These are phyloP conservation scores for Cytospora mali DNA, from an alignment of 2,329 filamentous ascomycete species.

Conservation along the genomic window DNA sequence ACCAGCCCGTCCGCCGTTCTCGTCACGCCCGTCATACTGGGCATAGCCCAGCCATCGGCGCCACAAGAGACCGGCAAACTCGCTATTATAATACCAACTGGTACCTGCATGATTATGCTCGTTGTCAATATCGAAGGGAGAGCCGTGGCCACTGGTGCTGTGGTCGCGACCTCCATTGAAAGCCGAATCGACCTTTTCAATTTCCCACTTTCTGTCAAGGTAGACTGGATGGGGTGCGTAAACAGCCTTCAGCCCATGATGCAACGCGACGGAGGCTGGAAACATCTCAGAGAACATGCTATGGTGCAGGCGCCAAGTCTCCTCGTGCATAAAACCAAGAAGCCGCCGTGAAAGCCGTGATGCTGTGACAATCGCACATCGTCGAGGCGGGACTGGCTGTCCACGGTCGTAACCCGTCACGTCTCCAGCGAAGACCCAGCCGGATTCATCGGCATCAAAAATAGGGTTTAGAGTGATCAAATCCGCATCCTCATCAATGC, in stretches of 20 bases:
- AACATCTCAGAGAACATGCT: conserved; percentile 83
- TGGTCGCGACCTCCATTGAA: conserved; percentile 78
- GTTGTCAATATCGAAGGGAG: conserved; percentile 67
- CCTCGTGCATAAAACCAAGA: conserved; percentile 73
- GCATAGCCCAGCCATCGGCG: conserved; percentile 72
- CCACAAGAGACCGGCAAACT: conserved; percentile 78
- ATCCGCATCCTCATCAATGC: conserved; percentile 72
- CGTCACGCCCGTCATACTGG: conserved; percentile 53
- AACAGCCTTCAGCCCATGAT: conserved; percentile 77
- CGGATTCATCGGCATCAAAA: conserved; percentile 70
- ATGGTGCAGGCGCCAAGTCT: conserved; percentile 67
- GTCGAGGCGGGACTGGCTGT: conserved; percentile 62
- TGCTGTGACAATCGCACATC: conserved; percentile 72
- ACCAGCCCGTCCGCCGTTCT: conserved; percentile 52
- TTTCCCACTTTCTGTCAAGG: conserved; percentile 74
- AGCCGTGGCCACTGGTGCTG: conserved; percentile 64
- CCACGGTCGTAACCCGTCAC: conserved; percentile 66
- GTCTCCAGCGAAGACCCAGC: conserved; percentile 73
- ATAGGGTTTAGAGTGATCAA: conserved; percentile 78
- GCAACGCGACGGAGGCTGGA: conserved; percentile 68
- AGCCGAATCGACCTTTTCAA: conserved; percentile 68
- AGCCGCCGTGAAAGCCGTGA: conserved; percentile 68
- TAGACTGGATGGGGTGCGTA: conserved; percentile 83
- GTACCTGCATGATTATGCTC: conserved; percentile 84
- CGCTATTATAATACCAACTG: conserved; percentile 83